These are phyloP conservation scores for Mucor circinelloides DNA, from an alignment of 371 early-diverging fungal genomes.

Conservation along the genomic window DNA sequence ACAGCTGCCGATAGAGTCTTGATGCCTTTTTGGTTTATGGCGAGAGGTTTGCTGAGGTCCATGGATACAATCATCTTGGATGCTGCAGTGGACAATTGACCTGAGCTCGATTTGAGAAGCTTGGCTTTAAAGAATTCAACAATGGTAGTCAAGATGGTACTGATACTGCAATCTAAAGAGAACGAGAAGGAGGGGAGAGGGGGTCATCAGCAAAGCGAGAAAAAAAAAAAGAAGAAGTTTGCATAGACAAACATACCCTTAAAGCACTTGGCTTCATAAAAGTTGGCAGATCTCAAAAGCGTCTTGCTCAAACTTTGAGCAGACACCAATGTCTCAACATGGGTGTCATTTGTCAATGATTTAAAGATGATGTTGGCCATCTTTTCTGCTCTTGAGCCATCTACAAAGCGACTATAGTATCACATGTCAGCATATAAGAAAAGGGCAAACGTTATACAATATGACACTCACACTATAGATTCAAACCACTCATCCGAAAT, in stretches of 20 bases:
- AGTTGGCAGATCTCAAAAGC: constrained; percentile 56
- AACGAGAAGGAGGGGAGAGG: too few species aligned
- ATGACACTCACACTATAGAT: constrained; percentile 37
- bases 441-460: not conserved
- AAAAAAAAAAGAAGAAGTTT: too few species aligned
- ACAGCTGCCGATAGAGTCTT: not conserved
- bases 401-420: constrained; percentile 30
- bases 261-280: constrained; percentile 58
- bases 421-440: not conserved
- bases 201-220: not conserved
- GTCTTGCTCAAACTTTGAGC: constrained; percentile 35
- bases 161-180: constrained; percentile 24
- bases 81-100: constrained; percentile 13
- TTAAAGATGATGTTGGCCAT: constrained; percentile 18
- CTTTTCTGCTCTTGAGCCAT: constrained; percentile 20
- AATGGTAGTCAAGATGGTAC: constrained; percentile 18
- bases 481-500: constrained; percentile 63
- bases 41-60: not conserved
- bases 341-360: constrained; percentile 16
- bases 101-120: constrained; percentile 7
- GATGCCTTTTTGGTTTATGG: not conserved
- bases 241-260: too few species aligned
- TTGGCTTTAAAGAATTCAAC: constrained; percentile 17
- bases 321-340: constrained; percentile 9
- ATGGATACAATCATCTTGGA: constrained; percentile 11